These are phyloP conservation scores for Trichoderma atrobrunneum DNA, from an alignment of 2,329 filamentous ascomycete genomes.

Conservation along the genomic window DNA sequence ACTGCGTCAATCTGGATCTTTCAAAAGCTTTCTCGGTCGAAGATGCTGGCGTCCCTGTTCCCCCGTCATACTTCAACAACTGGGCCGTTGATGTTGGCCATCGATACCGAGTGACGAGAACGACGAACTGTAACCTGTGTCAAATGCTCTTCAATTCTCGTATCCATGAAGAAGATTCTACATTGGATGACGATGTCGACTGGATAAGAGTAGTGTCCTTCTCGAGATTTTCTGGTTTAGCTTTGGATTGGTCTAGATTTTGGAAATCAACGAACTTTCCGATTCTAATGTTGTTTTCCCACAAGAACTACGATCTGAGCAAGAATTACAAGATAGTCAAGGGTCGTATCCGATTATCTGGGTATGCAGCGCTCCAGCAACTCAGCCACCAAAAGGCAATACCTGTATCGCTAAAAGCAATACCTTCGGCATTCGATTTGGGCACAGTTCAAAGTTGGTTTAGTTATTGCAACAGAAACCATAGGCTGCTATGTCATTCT, in stretches of 20 bases:
- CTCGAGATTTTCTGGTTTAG: too few relatives aligned
- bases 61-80: background rate
- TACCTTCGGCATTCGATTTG: background rate
- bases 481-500: background rate
- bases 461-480: background rate
- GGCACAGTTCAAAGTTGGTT: background rate
- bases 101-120: background rate
- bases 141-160: background rate
- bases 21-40: background rate
- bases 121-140: background rate
- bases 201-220: background rate
- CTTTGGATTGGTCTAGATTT: fast-evolving
- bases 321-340: fast-evolving
- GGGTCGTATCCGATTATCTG: fast-evolving
- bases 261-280: too few relatives aligned
- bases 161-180: background rate
- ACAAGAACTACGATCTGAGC: background rate
- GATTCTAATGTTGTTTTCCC: background rate
- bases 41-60: too few relatives aligned
- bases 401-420: background rate
- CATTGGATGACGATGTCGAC: background rate
- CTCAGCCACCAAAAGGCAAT: background rate
- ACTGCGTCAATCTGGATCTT: background rate
- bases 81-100: background rate
- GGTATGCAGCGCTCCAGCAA: background rate